Evolutionary conservation across 2,329 filamentous ascomycete genomes (phyloP), one percentile per base, ranked within the genome.

Genomic region (Metarhizium rileyi): DNA sequence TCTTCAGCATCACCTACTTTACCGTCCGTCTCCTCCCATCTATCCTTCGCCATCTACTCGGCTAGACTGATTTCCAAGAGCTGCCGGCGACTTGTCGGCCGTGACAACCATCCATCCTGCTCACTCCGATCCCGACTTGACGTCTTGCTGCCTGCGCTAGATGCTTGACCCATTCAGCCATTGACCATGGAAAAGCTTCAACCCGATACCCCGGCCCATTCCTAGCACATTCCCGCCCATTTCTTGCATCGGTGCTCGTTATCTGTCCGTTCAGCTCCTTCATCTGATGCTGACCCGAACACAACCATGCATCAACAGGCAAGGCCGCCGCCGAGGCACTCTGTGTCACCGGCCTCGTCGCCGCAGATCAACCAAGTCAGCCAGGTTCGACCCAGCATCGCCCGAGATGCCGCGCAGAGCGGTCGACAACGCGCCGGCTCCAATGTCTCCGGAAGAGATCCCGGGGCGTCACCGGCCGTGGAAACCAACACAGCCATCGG

Each of bases 231-330:
- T 2, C 28, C 10, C 30, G 16, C 50, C 47, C 20, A 40, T 40
- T 6, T 36, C 35, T 5, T 20, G 30, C 28, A 28, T 33, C 20
- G 16, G n/a, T 43, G 12, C 20, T 30, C 20, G n/a, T 22, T 25
- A 44, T 12, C 49, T 33, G 36, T 42, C 25, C 23, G 43, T 2
- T 5, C 16, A 14, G 35, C 6, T 5, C 35, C 25, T 30, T 23
- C 36, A 28, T 30, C 30, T 18, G 43, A 42, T 47, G 49, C 49
- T 30, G 49, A 44, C 42, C 48, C 33, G 23, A n/a, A 16, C n/a
- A 30, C 46, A 30, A 59, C 45, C 47, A 96, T 96, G 90, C 90
- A 96, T 79, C 90, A 95, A 71, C 87, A 90, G 70, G 84, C 87
- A 59, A 83, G 90, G 60, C 79, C 83, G 54, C 79, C 85, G 57